These are phyloP conservation scores for Boletus patriciae DNA, from an alignment of 768 basidiomycete species.

Conservation along the genomic window DNA sequence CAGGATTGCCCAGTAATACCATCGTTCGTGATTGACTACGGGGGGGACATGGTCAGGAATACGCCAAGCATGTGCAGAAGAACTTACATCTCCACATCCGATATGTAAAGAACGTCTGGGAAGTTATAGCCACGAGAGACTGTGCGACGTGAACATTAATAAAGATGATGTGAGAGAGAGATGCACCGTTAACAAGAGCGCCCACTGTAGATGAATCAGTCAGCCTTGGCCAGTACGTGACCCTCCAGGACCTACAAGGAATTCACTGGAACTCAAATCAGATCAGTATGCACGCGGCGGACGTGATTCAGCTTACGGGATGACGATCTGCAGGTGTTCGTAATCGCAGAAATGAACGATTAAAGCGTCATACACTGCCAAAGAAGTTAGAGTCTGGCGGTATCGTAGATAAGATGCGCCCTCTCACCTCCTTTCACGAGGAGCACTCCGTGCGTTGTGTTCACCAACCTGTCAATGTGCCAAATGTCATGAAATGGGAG, in stretches of 20 bases:
- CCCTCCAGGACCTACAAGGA: not conserved
- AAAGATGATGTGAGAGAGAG: not conserved
- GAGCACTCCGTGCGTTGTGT: conserved; percentile 1
- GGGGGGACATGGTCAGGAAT: not conserved
- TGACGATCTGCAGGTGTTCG: not conserved
- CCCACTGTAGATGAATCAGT: not conserved
- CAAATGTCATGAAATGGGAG: not conserved
- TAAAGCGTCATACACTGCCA: conserved; percentile 1
- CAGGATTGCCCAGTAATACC: conserved; percentile 8
- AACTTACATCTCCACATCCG: conserved; percentile 13
- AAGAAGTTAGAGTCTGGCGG: not conserved
- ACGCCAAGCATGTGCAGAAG: not conserved
- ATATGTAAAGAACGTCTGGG: conserved; percentile 8
- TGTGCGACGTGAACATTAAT: not conserved
- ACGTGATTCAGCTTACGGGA: not conserved
- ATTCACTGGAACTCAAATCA: conserved; percentile 9
- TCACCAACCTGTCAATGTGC: not conserved
- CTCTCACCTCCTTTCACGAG: conserved; percentile 5
- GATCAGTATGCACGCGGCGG: not conserved
- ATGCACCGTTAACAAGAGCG: conserved; percentile 6
- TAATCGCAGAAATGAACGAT: not conserved
- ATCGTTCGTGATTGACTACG: conserved; percentile 1
- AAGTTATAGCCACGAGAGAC: conserved; percentile 6
- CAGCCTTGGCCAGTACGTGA: not conserved
- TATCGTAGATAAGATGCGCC: not conserved